Conservation (phyloP, 2,329 filamentous ascomycete genomes). For the Ceratocystis smalleyi region DNA sequence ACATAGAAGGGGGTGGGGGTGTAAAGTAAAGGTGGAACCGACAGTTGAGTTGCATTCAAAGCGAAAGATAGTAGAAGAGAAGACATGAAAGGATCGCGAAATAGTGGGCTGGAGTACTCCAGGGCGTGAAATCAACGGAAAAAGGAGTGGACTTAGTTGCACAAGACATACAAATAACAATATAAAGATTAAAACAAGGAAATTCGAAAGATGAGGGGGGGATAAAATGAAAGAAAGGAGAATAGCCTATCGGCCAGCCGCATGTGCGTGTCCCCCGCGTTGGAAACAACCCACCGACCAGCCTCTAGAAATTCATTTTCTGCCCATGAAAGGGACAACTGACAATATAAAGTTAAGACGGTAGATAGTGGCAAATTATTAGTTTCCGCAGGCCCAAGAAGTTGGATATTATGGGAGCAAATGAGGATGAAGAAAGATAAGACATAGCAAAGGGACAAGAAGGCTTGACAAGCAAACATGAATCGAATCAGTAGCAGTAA, state of each 20-base stretch:
- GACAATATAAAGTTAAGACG: background rate
- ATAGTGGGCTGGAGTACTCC: background rate
- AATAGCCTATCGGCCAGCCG: background rate
- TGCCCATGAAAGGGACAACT: background rate
- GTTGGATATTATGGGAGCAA: background rate
- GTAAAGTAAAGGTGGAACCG: background rate
- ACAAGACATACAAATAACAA: slow-evolving; percentile 1
- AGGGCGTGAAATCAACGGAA: background rate
- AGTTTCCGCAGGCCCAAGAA: background rate
- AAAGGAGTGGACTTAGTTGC: slow-evolving; percentile 3
- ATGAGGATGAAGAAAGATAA: slow-evolving; percentile 4
- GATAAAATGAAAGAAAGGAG: background rate
- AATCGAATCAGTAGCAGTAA: too few species aligned
- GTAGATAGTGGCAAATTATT: background rate
- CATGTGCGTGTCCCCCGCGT: background rate
- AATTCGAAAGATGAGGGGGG: background rate
- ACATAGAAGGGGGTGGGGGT: background rate
- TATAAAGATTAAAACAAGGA: background rate
- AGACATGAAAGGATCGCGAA: background rate
- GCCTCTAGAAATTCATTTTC: background rate
- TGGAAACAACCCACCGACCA: background rate
- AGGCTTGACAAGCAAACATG: background rate
- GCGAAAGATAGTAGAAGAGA: background rate
- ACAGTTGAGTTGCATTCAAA: background rate
- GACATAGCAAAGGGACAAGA: background rate